Evolutionary conservation across 352 stramenopile species (phyloP).

Genomic region (Phytophthora constricta): DNA sequence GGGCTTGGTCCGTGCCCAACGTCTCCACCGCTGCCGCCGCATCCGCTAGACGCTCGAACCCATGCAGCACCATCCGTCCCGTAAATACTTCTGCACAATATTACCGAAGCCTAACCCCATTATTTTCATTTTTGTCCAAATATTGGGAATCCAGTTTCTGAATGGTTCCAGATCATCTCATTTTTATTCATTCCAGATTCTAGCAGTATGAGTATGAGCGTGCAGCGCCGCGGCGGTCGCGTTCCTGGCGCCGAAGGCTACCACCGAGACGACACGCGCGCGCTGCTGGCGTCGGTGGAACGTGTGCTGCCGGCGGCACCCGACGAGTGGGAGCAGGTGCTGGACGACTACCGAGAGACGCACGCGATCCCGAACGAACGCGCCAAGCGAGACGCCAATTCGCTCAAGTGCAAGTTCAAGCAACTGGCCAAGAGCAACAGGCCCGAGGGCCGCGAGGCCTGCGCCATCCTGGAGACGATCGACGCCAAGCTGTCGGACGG

Average conservation of each 20-base stretch:
- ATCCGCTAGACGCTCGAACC: conserved; percentile 16
- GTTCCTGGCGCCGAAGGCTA: conserved; percentile 41
- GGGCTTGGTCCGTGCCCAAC: conserved; percentile 7
- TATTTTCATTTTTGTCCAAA: not conserved
- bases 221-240: conserved; percentile 37
- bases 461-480: conserved; percentile 21
- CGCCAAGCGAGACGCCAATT: conserved; percentile 29
- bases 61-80: conserved; percentile 23
- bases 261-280: conserved; percentile 34
- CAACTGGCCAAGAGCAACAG: conserved; percentile 28
- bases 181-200: conserved; percentile 1
- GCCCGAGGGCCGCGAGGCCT: conserved; percentile 26
- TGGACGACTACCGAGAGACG: conserved; percentile 32
- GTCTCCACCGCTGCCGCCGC: conserved; percentile 17
- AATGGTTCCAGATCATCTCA: conserved; percentile 1
- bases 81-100: not conserved
- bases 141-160: not conserved
- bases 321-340: conserved; percentile 38
- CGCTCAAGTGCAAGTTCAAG: conserved; percentile 42
- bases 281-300: conserved; percentile 24
- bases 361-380: conserved; percentile 34
- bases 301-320: conserved; percentile 21
- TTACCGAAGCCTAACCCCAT: too few species aligned
- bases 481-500: conserved; percentile 29
- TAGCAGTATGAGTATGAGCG: conserved; percentile 14